A percentile compares a stretch with the other conserved stretches of the same genome.
phyloP scores from a whole-genome alignment of 2,329 filamentous ascomycete species.

The Claviceps lovelessii region DNA sequence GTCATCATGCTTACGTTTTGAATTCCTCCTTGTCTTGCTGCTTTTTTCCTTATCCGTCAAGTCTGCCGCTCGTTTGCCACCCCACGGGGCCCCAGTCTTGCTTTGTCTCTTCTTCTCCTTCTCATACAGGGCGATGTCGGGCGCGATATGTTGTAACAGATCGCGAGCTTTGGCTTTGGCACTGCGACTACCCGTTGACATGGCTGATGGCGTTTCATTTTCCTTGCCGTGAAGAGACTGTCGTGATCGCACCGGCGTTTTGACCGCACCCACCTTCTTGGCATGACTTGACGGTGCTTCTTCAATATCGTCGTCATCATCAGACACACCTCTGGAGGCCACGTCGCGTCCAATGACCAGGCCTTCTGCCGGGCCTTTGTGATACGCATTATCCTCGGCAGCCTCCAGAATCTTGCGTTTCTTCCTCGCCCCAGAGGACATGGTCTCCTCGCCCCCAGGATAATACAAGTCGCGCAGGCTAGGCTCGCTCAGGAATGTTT shows the following conservation, averaged over 20 bases:
- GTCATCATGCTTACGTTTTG: conserved; percentile 30
- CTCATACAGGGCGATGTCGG: conserved; percentile 80
- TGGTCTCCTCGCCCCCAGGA: conserved; percentile 40
- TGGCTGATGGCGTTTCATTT: conserved; percentile 60
- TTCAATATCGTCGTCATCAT: conserved; percentile 23
- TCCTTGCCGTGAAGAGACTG: conserved; percentile 55
- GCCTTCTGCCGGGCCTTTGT: conserved; percentile 32
- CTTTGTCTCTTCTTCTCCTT: conserved; percentile 72
- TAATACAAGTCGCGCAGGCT: conserved; percentile 53
- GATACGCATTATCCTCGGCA: conserved; percentile 36
- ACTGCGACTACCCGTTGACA: conserved; percentile 61
- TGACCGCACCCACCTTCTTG: conserved; percentile 5
- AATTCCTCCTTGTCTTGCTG: conserved; percentile 24
- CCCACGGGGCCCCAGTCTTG: conserved; percentile 40
- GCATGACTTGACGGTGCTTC: conserved; percentile 16
- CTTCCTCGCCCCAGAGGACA: conserved; percentile 28
- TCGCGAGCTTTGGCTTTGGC: conserved; percentile 77
- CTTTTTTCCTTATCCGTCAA: conserved; percentile 39
- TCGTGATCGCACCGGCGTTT: conserved; percentile 27
- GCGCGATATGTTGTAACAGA: conserved; percentile 60
- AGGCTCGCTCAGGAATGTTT: conserved; percentile 61
- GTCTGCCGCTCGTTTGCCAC: conserved; percentile 48
- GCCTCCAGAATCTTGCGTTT: conserved; percentile 37
- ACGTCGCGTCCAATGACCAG: conserved; percentile 28
- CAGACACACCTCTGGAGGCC: conserved; percentile 30